A percentile compares a stretch with the other conserved stretches of the same genome.
Conservation (phyloP, 768 basidiomycete species). For the Thelephora ganbajun region DNA sequence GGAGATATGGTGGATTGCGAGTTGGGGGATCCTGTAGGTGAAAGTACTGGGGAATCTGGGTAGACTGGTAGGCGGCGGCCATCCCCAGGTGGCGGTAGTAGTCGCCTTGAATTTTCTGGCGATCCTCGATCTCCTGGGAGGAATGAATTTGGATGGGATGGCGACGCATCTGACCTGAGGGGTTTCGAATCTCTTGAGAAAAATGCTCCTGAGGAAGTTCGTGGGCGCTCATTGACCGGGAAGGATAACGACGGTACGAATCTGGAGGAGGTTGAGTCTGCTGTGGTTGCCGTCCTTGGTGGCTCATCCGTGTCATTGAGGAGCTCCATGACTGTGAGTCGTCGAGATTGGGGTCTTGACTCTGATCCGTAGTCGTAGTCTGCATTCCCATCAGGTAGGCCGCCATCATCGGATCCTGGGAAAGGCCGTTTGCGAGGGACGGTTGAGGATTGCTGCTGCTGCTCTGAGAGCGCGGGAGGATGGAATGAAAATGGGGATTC, state of each 20-base stretch:
- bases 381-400: constrained; percentile 16
- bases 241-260: constrained; percentile 26
- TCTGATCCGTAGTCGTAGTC: constrained; percentile 60
- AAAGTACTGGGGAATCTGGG: background rate
- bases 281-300: background rate
- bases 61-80: background rate
- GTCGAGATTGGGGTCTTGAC: constrained; percentile 64
- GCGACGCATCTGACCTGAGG: constrained; percentile 5
- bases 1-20: constrained; percentile 32
- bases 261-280: constrained; percentile 28
- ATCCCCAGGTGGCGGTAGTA: background rate
- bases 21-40: constrained; percentile 11
- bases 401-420: constrained; percentile 41
- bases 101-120: background rate
- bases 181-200: constrained; percentile 2
- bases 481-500: constrained; percentile 75
- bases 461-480: constrained; percentile 37
- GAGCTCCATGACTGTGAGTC: constrained; percentile 80
- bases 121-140: background rate
- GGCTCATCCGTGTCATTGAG: constrained; percentile 52
- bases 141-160: background rate
- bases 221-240: constrained; percentile 14
- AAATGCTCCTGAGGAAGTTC: constrained; percentile 18
- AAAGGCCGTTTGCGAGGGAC: constrained; percentile 53
- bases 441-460: constrained; percentile 11